A percentile compares a stretch with the other conserved stretches of the same genome.
phyloP scores from a whole-genome alignment of 225 moss, liverwort and hornwort species.

The Antitrichia curtipendula region DNA sequence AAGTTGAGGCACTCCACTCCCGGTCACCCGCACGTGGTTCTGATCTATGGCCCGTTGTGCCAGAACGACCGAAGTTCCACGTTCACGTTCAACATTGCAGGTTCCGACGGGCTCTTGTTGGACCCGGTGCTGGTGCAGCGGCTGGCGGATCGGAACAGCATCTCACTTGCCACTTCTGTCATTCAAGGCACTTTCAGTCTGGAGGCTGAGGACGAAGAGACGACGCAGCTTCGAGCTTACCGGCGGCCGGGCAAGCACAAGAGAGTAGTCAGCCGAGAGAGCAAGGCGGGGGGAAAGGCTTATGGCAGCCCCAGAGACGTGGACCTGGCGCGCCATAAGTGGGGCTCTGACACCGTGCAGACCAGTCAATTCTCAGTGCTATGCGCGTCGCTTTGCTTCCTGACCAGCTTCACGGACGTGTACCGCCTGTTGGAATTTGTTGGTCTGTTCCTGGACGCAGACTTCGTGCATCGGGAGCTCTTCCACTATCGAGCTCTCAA shows the following conservation, averaged over 20 bases:
- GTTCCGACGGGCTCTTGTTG: conserved; percentile 18
- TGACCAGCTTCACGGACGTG: conserved; percentile 47
- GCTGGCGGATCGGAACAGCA: conserved; percentile 53
- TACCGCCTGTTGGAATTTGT: conserved; percentile 37
- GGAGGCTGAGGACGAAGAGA: conserved; percentile 10
- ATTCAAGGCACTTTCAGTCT: conserved; percentile 25
- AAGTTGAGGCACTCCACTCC: conserved; percentile 34
- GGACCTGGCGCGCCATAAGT: conserved; percentile 34
- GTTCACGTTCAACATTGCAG: conserved; percentile 37
- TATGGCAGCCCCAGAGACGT: not conserved
- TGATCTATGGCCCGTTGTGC: conserved; percentile 43
- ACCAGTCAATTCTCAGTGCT: conserved; percentile 19
- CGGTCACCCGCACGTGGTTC: conserved; percentile 24
- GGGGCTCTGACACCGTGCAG: conserved; percentile 13
- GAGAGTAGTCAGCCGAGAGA: not conserved
- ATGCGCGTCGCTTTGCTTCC: conserved; percentile 40
- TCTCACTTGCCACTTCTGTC: conserved; percentile 29
- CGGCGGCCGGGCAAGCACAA: not conserved
- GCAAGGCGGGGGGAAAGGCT: not conserved
- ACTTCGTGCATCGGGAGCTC: conserved; percentile 38
- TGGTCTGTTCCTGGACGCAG: conserved; percentile 34
- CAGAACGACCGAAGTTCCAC: conserved; percentile 45
- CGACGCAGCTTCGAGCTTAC: not conserved
- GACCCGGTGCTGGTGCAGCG: conserved; percentile 42
- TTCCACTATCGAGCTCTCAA: conserved; percentile 51